phyloP scores from a whole-genome alignment of 1,139 yeast genomes.

The Suhomyces guaymorum region DNA sequence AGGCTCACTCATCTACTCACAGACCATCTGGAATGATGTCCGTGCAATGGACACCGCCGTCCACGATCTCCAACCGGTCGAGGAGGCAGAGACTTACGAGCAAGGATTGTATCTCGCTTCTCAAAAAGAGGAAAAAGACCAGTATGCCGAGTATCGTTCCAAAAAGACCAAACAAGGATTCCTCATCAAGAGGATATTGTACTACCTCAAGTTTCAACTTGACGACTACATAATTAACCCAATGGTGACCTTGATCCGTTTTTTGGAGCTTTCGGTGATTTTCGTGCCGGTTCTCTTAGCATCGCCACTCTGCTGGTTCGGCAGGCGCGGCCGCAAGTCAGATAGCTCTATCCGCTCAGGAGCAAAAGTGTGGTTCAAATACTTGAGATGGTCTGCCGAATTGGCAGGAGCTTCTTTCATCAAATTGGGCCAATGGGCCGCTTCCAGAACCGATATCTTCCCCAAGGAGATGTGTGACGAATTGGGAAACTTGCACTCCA shows the following conservation, averaged over 20 bases:
- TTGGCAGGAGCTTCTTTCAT: slow-evolving; percentile 92
- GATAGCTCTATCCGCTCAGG: slow-evolving; percentile 55
- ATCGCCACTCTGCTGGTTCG: slow-evolving; percentile 68
- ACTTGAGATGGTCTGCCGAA: slow-evolving; percentile 71
- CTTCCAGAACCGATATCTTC: slow-evolving; percentile 94
- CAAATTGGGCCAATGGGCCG: slow-evolving; percentile 99
- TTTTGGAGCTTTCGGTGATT: slow-evolving; percentile 62
- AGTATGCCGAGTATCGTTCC: slow-evolving; percentile 25
- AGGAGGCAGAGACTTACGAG: slow-evolving; percentile 64
- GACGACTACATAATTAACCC: slow-evolving; percentile 69
- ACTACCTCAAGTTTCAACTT: slow-evolving; percentile 40
- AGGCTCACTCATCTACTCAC: slow-evolving; percentile 5
- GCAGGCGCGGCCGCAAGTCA: slow-evolving; percentile 39
- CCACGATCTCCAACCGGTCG: slow-evolving; percentile 44
- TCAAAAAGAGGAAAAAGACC: slow-evolving; percentile 47
- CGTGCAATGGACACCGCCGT: slow-evolving; percentile 36
- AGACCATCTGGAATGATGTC: slow-evolving; percentile 29
- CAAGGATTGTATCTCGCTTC: slow-evolving; percentile 66
- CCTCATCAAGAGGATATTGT: slow-evolving; percentile 30
- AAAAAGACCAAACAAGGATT: slow-evolving; percentile 28
- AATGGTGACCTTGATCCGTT: slow-evolving; percentile 62
- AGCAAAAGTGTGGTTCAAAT: slow-evolving; percentile 67
- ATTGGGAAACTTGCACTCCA: slow-evolving; percentile 75
- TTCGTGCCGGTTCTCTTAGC: slow-evolving; percentile 70
- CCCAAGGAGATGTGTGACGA: slow-evolving; percentile 78